Evolutionary conservation across 2,329 filamentous ascomycete genomes (phyloP).

Genomic region (Nigrograna mackinnonii): DNA sequence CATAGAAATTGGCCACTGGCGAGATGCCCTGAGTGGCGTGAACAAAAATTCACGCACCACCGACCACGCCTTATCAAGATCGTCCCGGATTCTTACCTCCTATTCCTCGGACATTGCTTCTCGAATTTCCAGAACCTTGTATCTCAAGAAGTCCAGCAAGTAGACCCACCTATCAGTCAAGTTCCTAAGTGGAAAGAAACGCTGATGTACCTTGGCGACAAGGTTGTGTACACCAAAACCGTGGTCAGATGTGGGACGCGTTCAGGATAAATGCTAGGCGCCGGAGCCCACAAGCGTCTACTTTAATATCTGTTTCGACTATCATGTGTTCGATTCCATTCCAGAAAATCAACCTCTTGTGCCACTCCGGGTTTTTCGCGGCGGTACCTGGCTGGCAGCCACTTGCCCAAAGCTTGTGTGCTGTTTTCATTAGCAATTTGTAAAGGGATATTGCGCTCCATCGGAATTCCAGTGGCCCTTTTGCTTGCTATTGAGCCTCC

Average conservation of each 20-base stretch:
- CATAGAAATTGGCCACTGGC: no score
- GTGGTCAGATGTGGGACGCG: conserved; percentile 14
- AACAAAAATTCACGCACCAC: no score
- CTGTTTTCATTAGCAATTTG: not conserved
- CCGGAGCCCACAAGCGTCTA: conserved; percentile 24
- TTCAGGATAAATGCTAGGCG: conserved; percentile 25
- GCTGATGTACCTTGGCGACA: conserved; percentile 6
- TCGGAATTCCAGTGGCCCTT: no score
- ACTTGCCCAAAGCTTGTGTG: conserved; percentile 15
- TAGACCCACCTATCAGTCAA: no score
- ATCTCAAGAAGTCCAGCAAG: no score
- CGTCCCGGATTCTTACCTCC: no score
- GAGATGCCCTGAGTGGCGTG: no score
- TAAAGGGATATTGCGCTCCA: no score
- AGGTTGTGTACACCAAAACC: conserved; percentile 9
- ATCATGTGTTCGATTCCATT: conserved; percentile 25
- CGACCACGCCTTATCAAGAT: no score
- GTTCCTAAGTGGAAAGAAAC: not conserved
- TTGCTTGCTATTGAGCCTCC: no score
- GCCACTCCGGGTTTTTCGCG: conserved; percentile 13
- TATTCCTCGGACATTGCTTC: no score
- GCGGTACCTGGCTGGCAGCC: conserved; percentile 15
- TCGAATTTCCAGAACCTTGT: no score
- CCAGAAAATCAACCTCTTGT: conserved; percentile 20
- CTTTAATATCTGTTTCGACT: conserved; percentile 21